These are phyloP conservation scores for Pisolithus microcarpus DNA, from an alignment of 768 basidiomycete genomes.

Conservation along the genomic window DNA sequence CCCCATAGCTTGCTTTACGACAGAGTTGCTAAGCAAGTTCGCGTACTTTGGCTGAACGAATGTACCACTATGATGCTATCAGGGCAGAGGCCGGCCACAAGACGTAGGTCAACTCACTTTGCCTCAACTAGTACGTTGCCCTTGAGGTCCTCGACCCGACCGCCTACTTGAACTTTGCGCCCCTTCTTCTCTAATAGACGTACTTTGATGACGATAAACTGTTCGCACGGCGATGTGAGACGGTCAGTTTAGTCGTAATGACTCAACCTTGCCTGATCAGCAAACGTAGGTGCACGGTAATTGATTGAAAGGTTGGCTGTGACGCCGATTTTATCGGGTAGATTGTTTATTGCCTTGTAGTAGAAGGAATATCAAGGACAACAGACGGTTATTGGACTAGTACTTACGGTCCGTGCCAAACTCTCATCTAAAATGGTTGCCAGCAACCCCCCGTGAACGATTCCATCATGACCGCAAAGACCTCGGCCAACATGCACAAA, in stretches of 20 bases:
- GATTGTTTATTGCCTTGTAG: conserved; percentile 68
- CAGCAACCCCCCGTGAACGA: conserved; percentile 87
- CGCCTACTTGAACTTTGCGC: conserved; percentile 68
- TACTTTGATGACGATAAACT: conserved; percentile 83
- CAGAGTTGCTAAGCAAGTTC: conserved; percentile 56
- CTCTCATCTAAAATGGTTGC: conserved; percentile 88
- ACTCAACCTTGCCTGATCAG: conserved; percentile 60
- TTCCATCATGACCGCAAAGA: conserved; percentile 90
- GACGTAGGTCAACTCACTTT: conserved; percentile 42
- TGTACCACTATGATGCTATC: conserved; percentile 43
- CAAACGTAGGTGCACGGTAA: conserved; percentile 83
- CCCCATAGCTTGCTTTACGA: conserved; percentile 61
- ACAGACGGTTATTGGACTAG: background rate
- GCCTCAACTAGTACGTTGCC: conserved; percentile 82
- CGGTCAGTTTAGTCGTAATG: background rate
- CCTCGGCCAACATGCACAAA: conserved; percentile 81
- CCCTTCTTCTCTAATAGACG: conserved; percentile 61
- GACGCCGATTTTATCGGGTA: conserved; percentile 87
- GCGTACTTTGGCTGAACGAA: conserved; percentile 92
- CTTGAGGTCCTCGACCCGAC: conserved; percentile 69
- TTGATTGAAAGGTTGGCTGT: conserved; percentile 79
- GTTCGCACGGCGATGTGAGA: conserved; percentile 3
- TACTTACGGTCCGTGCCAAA: conserved; percentile 67
- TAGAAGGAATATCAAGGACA: background rate
- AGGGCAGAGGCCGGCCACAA: background rate